Conservation (phyloP, 495 filamentous ascomycete species). For the Collariella sp. region DNA sequence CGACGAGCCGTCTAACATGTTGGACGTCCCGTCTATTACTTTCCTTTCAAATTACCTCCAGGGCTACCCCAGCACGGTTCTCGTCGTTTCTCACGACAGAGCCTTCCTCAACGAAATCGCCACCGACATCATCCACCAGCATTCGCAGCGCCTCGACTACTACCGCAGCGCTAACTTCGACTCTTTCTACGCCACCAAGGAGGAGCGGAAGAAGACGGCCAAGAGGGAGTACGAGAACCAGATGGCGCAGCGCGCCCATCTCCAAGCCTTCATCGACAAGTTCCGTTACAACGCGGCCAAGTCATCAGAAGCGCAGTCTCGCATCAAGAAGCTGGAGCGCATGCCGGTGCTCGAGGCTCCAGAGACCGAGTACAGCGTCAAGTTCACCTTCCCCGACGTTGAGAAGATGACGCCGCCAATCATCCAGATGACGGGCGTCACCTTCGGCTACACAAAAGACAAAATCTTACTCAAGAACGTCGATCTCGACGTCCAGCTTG, state of each 20-base stretch:
- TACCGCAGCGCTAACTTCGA: conserved; percentile 98
- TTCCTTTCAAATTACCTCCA: conserved; percentile 97
- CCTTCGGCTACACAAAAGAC: conserved; percentile 80
- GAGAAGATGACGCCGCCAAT: conserved; percentile 97
- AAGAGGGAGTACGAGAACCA: conserved; percentile 99
- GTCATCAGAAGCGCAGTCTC: conserved; percentile 92
- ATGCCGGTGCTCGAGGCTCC: conserved; percentile 89
- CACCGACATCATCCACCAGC: conserved; percentile 99
- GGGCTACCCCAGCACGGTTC: conserved; percentile 83
- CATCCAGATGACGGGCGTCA: conserved; percentile 89
- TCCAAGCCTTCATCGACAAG: conserved; percentile 96
- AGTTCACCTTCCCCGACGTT: conserved; percentile 97
- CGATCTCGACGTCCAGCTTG: conserved; percentile 93
- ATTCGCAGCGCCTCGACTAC: conserved; percentile 94
- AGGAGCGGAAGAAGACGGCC: conserved; percentile 93
- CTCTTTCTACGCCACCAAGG: conserved; percentile 94
- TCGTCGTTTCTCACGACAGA: conserved; percentile 98
- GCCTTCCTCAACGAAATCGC: conserved; percentile 98
- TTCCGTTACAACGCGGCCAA: conserved; percentile 99
- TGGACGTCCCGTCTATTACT: conserved; percentile 99
- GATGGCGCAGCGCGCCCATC: conserved; percentile 83
- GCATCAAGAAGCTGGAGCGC: conserved; percentile 97
- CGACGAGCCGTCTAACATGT: conserved; percentile 99
- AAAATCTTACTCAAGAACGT: conserved; percentile 75
- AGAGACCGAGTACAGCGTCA: conserved; percentile 89